Evolutionary conservation across 805 yeast genomes (phyloP).

Genomic region (Jamesozyma lodderae): DNA sequence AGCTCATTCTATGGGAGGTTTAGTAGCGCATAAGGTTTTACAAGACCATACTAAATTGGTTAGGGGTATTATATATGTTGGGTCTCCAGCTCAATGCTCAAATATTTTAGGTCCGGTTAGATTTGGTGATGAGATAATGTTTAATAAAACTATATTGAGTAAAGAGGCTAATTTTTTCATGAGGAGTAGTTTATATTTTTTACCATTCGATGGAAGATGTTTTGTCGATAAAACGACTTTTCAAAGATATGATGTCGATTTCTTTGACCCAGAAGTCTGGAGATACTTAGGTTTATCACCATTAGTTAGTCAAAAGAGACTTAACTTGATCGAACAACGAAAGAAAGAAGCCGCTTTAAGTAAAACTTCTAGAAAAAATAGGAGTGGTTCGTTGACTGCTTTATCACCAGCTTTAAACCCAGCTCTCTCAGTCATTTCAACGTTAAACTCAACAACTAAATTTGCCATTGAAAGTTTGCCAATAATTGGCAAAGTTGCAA

Average conservation of each 20-base stretch:
- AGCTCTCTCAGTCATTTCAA: neutral
- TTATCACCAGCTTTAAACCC: neutral
- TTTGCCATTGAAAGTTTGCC: conserved; percentile 9
- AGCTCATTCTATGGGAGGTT: conserved; percentile 94
- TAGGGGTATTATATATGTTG: conserved; percentile 71
- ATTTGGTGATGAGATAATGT: conserved; percentile 69
- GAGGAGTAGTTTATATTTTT: conserved; percentile 73
- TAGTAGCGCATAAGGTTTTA: conserved; percentile 73
- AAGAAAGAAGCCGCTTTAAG: neutral
- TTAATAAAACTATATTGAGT: conserved; percentile 65
- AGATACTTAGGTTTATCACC: conserved; percentile 67
- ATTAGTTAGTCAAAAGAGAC: conserved; percentile 40
- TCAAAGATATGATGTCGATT: conserved; percentile 57
- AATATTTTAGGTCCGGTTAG: conserved; percentile 81
- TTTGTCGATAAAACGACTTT: conserved; percentile 56
- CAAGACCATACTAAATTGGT: conserved; percentile 58
- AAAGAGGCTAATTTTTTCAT: conserved; percentile 79
- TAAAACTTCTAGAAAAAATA: neutral
- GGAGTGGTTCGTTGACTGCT: neutral
- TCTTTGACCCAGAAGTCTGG: conserved; percentile 77
- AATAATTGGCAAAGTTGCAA: conserved; percentile 6
- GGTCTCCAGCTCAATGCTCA: conserved; percentile 76
- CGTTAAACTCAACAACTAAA: conserved; percentile 7
- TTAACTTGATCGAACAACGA: neutral
- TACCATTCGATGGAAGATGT: conserved; percentile 68